phyloP scores from a whole-genome alignment of 352 stramenopile species.

The Globisporangium nagaii region DNA sequence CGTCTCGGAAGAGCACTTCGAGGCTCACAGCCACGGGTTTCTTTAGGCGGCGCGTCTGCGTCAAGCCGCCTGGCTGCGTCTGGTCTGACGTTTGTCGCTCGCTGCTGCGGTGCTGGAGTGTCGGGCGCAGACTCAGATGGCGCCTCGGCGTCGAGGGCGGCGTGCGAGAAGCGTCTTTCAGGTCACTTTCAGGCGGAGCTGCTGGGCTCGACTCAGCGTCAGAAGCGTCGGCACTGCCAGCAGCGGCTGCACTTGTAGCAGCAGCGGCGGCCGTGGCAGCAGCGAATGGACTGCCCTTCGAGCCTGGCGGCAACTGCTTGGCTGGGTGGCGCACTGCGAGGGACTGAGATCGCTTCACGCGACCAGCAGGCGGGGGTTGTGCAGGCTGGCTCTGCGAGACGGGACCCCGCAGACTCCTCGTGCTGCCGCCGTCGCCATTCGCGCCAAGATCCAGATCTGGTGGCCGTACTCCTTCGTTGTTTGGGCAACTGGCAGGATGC shows the following conservation, averaged over 20 bases:
- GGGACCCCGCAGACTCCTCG: neutral
- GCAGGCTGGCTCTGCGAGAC: neutral
- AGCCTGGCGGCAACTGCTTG: neutral
- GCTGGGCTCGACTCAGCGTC: neutral
- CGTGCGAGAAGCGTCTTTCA: neutral
- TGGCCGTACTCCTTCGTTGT: too few species aligned
- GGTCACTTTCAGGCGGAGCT: neutral
- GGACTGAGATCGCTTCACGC: conserved; percentile 7
- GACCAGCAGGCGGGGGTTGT: neutral
- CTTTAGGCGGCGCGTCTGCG: conserved; percentile 13
- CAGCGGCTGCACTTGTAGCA: neutral
- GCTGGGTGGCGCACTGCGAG: neutral
- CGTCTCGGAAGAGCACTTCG: conserved; percentile 50
- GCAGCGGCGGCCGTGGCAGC: neutral
- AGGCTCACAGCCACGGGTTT: conserved; percentile 35
- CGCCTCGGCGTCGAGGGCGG: neutral
- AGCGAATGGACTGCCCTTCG: neutral
- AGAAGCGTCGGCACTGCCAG: too few species aligned
- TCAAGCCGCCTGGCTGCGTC: neutral
- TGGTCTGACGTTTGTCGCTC: conserved; percentile 10
- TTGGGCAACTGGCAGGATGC: too few species aligned
- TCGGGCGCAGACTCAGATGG: conserved; percentile 10
- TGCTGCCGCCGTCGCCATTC: neutral
- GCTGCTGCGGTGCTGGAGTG: conserved; percentile 15
- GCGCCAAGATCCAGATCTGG: neutral